A percentile compares a stretch with the other conserved stretches of the same genome.
Evolutionary conservation across 2,329 filamentous ascomycete genomes (phyloP).

Genomic region (Fusarium sterilihyphosum): DNA sequence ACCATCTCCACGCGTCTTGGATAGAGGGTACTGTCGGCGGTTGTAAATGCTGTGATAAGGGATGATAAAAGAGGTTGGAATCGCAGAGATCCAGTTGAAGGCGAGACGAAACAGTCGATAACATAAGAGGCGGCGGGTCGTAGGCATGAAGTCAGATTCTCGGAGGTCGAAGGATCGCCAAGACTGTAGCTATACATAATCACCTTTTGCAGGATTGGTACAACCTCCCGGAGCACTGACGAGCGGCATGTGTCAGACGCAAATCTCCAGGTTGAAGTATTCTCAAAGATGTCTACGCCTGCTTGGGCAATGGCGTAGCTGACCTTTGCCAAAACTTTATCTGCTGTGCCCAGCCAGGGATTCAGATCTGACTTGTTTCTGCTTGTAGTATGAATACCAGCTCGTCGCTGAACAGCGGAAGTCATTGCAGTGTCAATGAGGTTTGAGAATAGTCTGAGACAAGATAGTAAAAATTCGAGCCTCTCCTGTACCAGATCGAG

Average conservation of each 20-base stretch:
- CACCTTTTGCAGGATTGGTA: constrained; percentile 76
- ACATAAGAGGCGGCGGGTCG: constrained; percentile 79
- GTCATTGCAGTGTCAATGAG: constrained; percentile 80
- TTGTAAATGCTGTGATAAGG: constrained; percentile 60
- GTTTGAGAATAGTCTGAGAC: constrained; percentile 77
- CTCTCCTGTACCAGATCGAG: constrained; percentile 81
- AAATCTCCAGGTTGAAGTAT: constrained; percentile 87
- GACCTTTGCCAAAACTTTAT: constrained; percentile 78
- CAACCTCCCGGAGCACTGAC: constrained; percentile 73
- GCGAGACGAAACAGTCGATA: constrained; percentile 78
- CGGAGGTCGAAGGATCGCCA: constrained; percentile 64
- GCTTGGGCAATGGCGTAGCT: constrained; percentile 78
- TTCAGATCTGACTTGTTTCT: constrained; percentile 60
- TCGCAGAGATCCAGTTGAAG: constrained; percentile 74
- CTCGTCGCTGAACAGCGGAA: constrained; percentile 74
- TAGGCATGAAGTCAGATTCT: constrained; percentile 68
- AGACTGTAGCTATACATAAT: constrained; percentile 79
- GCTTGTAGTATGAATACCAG: constrained; percentile 59
- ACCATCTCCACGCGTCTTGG: constrained; percentile 64
- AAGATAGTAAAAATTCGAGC: constrained; percentile 80
- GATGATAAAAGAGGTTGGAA: constrained; percentile 81
- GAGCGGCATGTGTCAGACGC: constrained; percentile 72
- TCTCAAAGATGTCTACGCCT: constrained; percentile 86
- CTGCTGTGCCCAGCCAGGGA: constrained; percentile 77
- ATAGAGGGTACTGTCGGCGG: constrained; percentile 71